A percentile compares a stretch with the other conserved stretches of the same genome.
These are phyloP conservation scores for Aureobasidium sp. DNA, from an alignment of 2,329 filamentous ascomycete species.

Conservation along the genomic window DNA sequence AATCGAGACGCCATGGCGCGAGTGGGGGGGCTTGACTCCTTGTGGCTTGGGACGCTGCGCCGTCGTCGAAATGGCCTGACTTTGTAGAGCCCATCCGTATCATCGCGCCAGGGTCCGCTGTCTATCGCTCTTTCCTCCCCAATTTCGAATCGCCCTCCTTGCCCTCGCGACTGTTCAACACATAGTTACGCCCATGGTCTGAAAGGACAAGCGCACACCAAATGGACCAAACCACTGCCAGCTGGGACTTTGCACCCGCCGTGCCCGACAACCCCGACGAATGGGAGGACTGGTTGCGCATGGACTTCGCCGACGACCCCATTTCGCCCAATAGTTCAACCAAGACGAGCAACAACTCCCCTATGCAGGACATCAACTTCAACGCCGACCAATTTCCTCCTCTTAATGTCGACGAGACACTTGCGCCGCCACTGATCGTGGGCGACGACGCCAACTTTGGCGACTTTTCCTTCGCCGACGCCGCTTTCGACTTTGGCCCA, in stretches of 20 bases:
- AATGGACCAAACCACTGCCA: conserved; percentile 4
- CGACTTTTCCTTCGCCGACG: conserved; percentile 21
- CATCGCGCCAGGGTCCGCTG: not conserved
- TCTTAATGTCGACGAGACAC: conserved; percentile 20
- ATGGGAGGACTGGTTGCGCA: conserved; percentile 44
- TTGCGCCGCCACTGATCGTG: conserved; percentile 28
- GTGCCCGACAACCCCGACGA: conserved; percentile 25
- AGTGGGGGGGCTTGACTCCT: conserved; percentile 3
- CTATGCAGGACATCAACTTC: conserved; percentile 24
- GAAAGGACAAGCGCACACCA: not conserved
- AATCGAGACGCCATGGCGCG: not conserved
- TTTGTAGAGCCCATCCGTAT: not conserved
- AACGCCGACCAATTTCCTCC: conserved; percentile 21
- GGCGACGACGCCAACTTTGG: conserved; percentile 27
- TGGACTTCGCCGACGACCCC: conserved; percentile 34
- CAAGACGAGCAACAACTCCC: conserved; percentile 30
- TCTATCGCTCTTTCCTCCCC: not conserved
- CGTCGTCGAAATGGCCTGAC: conserved; percentile 2
- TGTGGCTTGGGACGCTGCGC: not conserved
- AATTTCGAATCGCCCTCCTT: not conserved
- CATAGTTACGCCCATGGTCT: not conserved
- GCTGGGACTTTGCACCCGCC: conserved; percentile 3
- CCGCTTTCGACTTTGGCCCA: conserved; percentile 26
- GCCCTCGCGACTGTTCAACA: conserved; percentile 8
- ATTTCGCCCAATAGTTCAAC: conserved; percentile 29